Percentiles rank a stretch among this genome's conserved stretches.
Conservation (phyloP, 1,284 basidiomycete species). For the Xanthoconium separans region DNA sequence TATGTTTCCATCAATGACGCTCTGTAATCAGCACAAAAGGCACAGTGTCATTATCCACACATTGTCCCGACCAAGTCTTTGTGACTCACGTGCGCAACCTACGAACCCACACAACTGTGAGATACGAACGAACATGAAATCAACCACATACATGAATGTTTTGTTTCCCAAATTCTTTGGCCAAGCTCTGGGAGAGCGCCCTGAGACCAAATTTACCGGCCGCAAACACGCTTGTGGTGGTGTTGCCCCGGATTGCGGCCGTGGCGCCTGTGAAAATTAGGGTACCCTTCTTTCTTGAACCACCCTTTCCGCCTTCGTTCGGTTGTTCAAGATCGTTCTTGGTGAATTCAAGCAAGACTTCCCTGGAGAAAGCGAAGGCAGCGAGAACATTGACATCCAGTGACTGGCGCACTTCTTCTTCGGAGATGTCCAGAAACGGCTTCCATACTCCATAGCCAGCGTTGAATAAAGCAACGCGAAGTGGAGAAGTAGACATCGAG, state of each 20-base stretch:
- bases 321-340: constrained; percentile 48
- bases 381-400: constrained; percentile 58
- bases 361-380: constrained; percentile 68
- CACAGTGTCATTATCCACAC: background rate
- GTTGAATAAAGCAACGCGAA: constrained; percentile 71
- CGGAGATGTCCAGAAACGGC: constrained; percentile 65
- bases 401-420: constrained; percentile 51
- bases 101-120: background rate
- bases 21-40: constrained; percentile 31
- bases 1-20: constrained; percentile 65
- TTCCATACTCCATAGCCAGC: constrained; percentile 59
- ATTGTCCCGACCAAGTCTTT: background rate
- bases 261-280: constrained; percentile 81
- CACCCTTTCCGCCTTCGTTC: constrained; percentile 36
- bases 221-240: constrained; percentile 63
- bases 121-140: background rate
- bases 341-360: constrained; percentile 61
- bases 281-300: constrained; percentile 55
- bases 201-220: constrained; percentile 68
- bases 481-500: constrained; percentile 41
- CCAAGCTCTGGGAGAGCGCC: constrained; percentile 71
- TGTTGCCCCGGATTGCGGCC: constrained; percentile 63
- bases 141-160: constrained; percentile 65
- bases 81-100: constrained; percentile 63
- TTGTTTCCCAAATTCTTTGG: constrained; percentile 76